A percentile compares a stretch with the other conserved stretches of the same genome.
phyloP scores from a whole-genome alignment of 805 yeast species.

The Metschnikowia bowlesiae region DNA sequence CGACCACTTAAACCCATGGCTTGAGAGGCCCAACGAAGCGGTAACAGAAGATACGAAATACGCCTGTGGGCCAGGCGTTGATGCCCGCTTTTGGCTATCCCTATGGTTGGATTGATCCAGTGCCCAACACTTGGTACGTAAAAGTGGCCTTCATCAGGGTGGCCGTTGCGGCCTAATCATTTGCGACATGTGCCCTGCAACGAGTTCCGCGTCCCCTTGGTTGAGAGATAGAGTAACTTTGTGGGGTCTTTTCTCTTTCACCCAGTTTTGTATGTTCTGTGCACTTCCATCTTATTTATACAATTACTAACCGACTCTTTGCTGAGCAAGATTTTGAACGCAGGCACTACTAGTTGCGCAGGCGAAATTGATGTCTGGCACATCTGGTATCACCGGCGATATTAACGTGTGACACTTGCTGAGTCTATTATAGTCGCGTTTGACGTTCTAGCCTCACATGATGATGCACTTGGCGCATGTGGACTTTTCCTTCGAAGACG shows the following conservation, averaged over 20 bases:
- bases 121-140: slow-evolving; percentile 14
- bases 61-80: neutral
- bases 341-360: too few species aligned
- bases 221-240: slow-evolving; percentile 13
- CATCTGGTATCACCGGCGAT: too few species aligned
- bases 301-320: neutral
- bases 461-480: slow-evolving; percentile 16
- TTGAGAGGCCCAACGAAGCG: slow-evolving; percentile 9
- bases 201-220: slow-evolving; percentile 5
- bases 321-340: too few species aligned
- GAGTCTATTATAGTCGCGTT: neutral
- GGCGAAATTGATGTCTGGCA: too few species aligned
- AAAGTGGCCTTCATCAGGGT: neutral
- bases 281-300: neutral
- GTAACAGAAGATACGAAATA: neutral
- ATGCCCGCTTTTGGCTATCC: slow-evolving; percentile 12
- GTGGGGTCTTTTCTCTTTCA: slow-evolving; percentile 10
- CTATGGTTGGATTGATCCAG: slow-evolving; percentile 12
- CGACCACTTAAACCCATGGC: slow-evolving; percentile 8
- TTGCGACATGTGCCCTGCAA: neutral
- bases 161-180: neutral
- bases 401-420: neutral
- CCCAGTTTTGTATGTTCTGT: slow-evolving; percentile 3
- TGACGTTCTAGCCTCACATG: slow-evolving; percentile 4
- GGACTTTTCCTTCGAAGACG: slow-evolving; percentile 7